Conservation (phyloP, 2,329 filamentous ascomycete genomes). For the Aspergillus nomiae region DNA sequence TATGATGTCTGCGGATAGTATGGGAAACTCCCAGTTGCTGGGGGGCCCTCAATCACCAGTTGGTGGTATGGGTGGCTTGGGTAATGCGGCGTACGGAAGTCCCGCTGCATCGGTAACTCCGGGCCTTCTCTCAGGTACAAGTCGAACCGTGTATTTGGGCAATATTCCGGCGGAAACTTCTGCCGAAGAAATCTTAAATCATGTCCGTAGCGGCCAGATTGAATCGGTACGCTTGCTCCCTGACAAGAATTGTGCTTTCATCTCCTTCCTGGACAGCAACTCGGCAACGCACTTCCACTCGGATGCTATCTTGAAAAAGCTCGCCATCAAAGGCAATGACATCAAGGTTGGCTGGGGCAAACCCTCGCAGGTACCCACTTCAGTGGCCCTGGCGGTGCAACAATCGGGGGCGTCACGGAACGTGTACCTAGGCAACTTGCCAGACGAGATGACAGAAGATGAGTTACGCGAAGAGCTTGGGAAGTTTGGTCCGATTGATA, state of each 20-base stretch:
- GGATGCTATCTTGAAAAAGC: constrained; percentile 98
- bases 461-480: constrained; percentile 92
- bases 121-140: constrained; percentile 85
- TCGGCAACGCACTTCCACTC: constrained; percentile 99
- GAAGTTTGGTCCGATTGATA: constrained; percentile 96
- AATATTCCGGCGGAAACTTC: constrained; percentile 98
- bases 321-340: constrained; percentile 97
- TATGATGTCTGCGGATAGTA: constrained; percentile 81
- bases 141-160: constrained; percentile 93
- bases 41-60: constrained; percentile 85
- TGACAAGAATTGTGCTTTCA: constrained; percentile 99
- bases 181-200: constrained; percentile 93
- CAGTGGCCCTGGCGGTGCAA: constrained; percentile 94
- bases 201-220: constrained; percentile 96
- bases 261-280: constrained; percentile 96
- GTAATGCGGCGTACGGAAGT: constrained; percentile 60
- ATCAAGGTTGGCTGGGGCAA: constrained; percentile 99
- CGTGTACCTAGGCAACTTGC: constrained; percentile 91
- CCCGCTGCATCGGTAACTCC: constrained; percentile 75
- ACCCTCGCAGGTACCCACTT: constrained; percentile 95
- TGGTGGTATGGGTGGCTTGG: constrained; percentile 67
- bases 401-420: constrained; percentile 96
- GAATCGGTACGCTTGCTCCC: constrained; percentile 96
- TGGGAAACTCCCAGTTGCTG: constrained; percentile 77
- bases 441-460: constrained; percentile 87